Base-by-base conservation (phyloP, 2,329 filamentous ascomycete genomes). In the Sarocladiaceae sp. region DNA sequence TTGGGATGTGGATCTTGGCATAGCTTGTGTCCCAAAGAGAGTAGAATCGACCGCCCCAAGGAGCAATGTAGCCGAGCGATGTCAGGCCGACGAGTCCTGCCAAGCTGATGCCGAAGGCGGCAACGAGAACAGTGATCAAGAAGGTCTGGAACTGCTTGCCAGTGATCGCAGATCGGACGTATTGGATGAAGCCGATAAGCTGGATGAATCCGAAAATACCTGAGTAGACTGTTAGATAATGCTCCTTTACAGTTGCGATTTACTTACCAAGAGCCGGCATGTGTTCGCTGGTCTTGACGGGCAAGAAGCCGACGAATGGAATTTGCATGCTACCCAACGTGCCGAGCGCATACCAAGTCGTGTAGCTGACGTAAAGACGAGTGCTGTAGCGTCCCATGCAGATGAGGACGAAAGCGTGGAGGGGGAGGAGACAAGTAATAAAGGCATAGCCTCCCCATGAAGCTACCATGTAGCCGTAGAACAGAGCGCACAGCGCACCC, bases 401-500 rank as follows among this genome's bases (percentile, higher is more conserved):
- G 64, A 99, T 87, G 60, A 99, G 79, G 44, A 96, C 90, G 62
- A 99, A 92, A 7, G 90, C 86, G 71, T 99, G 94, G 60, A 99
- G 82, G 33, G 94, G 94, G 54, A 99, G 84, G 72, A 99, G 76
- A 69, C 96, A 97, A 56, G 95, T 99, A 66, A 99, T 99, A 82
- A 99, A 99, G 64, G 96, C 94, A 71, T 99, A 99, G 66, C 94
- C 94, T 79, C 94, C 94, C 94, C 94, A 99, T 17, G 95, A 96
- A 47, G 93, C 94, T 58, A 99, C 94, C 94, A 99, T 99, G 83
- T 99, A 99, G 65, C 94, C 94, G 72, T 99, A 99, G 75, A 95
- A 97, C 52, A 99, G 79, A 39, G 94, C 94, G 62, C 92, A 94
- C 57, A 97, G 78, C 33, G 90, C 92, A 61, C 91, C 93, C 93